Percentiles rank a stretch among this genome's conserved stretches.
Evolutionary conservation across 129 eudicot genomes (phyloP).

Genomic region (Smallanthus sonchifolius): DNA sequence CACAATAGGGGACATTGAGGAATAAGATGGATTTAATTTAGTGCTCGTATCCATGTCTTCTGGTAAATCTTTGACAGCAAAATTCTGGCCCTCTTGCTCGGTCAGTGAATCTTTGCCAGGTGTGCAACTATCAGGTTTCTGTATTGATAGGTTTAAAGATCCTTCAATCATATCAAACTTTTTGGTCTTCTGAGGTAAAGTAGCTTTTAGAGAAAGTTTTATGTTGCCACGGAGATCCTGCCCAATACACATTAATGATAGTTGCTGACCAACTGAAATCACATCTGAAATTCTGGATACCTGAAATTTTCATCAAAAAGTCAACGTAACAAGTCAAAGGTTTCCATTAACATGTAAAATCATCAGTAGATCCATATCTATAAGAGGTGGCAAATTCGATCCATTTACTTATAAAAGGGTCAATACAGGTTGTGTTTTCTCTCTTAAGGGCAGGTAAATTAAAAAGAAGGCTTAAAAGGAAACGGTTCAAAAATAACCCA

Average conservation of each 20-base stretch:
- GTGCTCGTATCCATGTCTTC: slow-evolving; percentile 19
- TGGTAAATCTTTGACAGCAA: slow-evolving; percentile 12
- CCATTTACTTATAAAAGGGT: background rate
- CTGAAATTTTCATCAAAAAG: slow-evolving; percentile 33
- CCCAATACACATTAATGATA: slow-evolving; percentile 80
- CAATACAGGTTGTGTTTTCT: background rate
- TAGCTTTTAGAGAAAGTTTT: slow-evolving; percentile 84
- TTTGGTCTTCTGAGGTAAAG: slow-evolving; percentile 40
- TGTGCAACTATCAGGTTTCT: slow-evolving; percentile 26
- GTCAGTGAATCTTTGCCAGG: slow-evolving; percentile 21
- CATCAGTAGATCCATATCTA: background rate
- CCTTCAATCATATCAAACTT: slow-evolving; percentile 12
- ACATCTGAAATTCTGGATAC: slow-evolving; percentile 78
- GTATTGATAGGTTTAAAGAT: slow-evolving; percentile 25
- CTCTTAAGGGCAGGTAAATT: background rate
- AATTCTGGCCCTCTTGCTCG: slow-evolving; percentile 30
- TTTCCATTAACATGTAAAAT: background rate
- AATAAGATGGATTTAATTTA: slow-evolving; percentile 22
- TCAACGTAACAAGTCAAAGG: background rate
- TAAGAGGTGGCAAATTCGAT: background rate
- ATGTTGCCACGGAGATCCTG: slow-evolving; percentile 91
- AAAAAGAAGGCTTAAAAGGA: background rate
- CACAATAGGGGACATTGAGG: slow-evolving; percentile 35
- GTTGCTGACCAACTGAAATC: slow-evolving; percentile 74
- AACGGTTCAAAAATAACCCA: background rate